Conservation (phyloP, 2,329 filamentous ascomycete species). For the Fusarium sp. region DNA sequence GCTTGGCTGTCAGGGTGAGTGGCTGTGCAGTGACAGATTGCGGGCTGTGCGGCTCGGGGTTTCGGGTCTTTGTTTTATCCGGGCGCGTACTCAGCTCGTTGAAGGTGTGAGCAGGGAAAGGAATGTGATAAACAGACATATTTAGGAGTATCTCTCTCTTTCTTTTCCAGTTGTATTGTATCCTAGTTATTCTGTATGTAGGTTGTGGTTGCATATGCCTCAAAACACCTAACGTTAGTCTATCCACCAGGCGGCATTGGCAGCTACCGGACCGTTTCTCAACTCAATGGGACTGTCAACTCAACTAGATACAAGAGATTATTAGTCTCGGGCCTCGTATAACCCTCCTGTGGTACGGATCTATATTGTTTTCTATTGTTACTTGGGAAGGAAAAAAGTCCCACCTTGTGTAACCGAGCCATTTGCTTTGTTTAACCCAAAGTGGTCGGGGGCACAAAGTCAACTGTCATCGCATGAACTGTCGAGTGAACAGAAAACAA, state of each 20-base stretch:
- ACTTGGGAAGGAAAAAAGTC: neutral
- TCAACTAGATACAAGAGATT: neutral
- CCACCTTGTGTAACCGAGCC: neutral
- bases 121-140: neutral
- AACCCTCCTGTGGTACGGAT: neutral
- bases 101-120: neutral
- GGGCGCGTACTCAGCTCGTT: neutral
- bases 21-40: slow-evolving; percentile 32
- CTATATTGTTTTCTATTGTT: neutral
- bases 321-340: neutral
- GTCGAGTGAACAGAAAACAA: neutral
- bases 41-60: slow-evolving; percentile 19
- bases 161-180: neutral
- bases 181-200: neutral
- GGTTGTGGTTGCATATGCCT: neutral
- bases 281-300: neutral
- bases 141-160: neutral
- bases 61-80: slow-evolving; percentile 29
- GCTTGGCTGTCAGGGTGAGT: slow-evolving; percentile 15
- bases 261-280: neutral
- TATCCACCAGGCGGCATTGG: neutral
- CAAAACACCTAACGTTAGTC: neutral
- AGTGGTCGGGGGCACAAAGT: neutral
- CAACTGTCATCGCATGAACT: neutral
- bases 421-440: neutral